phyloP scores from a whole-genome alignment of 805 yeast genomes.

The Yamadazyma sp. region DNA sequence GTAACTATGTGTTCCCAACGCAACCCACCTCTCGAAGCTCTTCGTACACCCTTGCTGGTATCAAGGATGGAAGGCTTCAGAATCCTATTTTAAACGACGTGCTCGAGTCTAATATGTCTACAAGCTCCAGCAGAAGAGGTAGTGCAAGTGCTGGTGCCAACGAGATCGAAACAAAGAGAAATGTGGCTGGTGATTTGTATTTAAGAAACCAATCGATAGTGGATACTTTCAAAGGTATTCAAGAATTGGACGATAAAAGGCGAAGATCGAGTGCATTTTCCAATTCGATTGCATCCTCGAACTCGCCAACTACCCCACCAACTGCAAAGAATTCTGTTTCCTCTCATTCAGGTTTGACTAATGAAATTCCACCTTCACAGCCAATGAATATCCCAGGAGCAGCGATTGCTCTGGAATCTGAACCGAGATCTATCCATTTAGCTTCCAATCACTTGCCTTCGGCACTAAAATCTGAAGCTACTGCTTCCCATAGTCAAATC shows the following conservation, averaged over 20 bases:
- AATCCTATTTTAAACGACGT: conserved; percentile 34
- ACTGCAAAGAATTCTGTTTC: conserved; percentile 21
- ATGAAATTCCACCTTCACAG: conserved; percentile 10
- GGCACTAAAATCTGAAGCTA: background rate
- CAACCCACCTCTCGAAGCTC: conserved; percentile 15
- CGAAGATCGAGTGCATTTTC: conserved; percentile 32
- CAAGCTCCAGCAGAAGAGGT: conserved; percentile 28
- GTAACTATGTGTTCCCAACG: conserved; percentile 5
- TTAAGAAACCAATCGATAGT: conserved; percentile 41
- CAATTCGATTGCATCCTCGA: conserved; percentile 11
- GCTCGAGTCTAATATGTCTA: conserved; percentile 27
- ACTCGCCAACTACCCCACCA: conserved; percentile 11
- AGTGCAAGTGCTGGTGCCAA: conserved; percentile 37
- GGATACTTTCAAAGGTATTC: conserved; percentile 45
- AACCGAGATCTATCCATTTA: background rate
- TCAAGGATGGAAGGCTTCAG: conserved; percentile 27
- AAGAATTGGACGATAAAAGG: conserved; percentile 40
- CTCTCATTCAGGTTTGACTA: conserved; percentile 1
- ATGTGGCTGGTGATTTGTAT: conserved; percentile 47
- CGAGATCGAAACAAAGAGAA: conserved; percentile 45
- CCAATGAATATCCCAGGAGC: conserved; percentile 14
- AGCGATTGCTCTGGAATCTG: background rate
- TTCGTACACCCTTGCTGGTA: conserved; percentile 24
- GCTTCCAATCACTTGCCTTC: background rate
- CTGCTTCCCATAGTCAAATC: conserved; percentile 15